Conservation (phyloP, 768 basidiomycete species). For the Termitomyces sp. region DNA sequence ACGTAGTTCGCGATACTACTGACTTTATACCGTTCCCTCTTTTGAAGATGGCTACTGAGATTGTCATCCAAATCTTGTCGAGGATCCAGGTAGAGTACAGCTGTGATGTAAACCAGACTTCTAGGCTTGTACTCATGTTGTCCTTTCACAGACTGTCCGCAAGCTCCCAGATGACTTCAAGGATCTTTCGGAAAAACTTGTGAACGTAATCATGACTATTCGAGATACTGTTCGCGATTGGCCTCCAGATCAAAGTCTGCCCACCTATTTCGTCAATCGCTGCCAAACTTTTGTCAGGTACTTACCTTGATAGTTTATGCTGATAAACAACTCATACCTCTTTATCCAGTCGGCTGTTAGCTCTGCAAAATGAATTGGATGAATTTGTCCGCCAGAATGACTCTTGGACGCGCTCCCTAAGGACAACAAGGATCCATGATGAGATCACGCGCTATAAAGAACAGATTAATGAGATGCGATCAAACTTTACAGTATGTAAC, state of each 20-base stretch:
- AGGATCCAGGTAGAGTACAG: not conserved
- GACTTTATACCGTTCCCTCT: not conserved
- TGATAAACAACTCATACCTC: not conserved
- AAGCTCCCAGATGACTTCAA: not conserved
- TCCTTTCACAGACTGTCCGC: too few relatives aligned
- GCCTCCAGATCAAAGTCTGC: not conserved
- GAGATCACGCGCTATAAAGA: not conserved
- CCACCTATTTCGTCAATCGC: not conserved
- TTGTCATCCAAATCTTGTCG: not conserved
- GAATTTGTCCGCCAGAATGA: not conserved
- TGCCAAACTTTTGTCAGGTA: not conserved
- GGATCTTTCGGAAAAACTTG: not conserved
- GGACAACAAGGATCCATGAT: not conserved
- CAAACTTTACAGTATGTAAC: not conserved
- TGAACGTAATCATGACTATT: not conserved
- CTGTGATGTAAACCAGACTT: not conserved
- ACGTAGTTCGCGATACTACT: not conserved
- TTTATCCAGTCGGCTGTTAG: not conserved
- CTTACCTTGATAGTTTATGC: not conserved
- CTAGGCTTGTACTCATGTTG: not conserved
- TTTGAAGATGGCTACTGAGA: not conserved
- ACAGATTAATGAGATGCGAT: not conserved
- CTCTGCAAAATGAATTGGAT: not conserved
- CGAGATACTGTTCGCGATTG: not conserved
- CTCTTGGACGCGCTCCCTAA: not conserved